Conservation (phyloP, 2,329 filamentous ascomycete species). For the Apiospora kogelbergensis region DNA sequence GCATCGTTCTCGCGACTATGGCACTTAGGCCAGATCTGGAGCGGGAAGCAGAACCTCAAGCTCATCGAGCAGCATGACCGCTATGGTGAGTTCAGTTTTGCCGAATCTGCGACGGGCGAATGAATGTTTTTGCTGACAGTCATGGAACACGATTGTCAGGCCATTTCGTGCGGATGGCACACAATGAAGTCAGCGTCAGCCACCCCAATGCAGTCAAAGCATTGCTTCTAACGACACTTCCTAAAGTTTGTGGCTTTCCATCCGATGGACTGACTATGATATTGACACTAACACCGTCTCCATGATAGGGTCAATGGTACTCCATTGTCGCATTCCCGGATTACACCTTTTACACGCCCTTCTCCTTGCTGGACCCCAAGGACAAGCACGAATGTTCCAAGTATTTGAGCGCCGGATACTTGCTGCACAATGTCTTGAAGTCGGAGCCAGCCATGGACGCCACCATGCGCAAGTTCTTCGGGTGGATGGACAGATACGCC, state of each 20-base stretch:
- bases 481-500: slow-evolving; percentile 20
- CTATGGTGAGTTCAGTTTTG: slow-evolving; percentile 29
- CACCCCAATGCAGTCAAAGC: slow-evolving; percentile 39
- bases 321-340: slow-evolving; percentile 37
- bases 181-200: slow-evolving; percentile 43
- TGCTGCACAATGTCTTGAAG: slow-evolving; percentile 31
- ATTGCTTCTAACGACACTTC: slow-evolving; percentile 32
- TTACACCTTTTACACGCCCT: slow-evolving; percentile 37
- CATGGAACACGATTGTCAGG: slow-evolving; percentile 16
- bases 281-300: not conserved
- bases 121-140: not conserved
- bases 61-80: slow-evolving; percentile 37
- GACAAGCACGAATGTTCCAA: slow-evolving; percentile 32
- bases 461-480: slow-evolving; percentile 17
- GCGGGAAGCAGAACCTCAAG: slow-evolving; percentile 37
- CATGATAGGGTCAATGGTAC: slow-evolving; percentile 32
- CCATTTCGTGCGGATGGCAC: slow-evolving; percentile 41
- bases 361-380: slow-evolving; percentile 37
- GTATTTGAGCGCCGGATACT: slow-evolving; percentile 32
- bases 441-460: slow-evolving; percentile 18
- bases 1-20: slow-evolving; percentile 41
- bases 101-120: not conserved
- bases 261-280: too few relatives aligned
- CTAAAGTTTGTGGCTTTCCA: slow-evolving; percentile 25
- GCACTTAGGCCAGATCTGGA: slow-evolving; percentile 37